Evolutionary conservation across 345 rosid species (phyloP).

Genomic region (Durio zibethinus): DNA sequence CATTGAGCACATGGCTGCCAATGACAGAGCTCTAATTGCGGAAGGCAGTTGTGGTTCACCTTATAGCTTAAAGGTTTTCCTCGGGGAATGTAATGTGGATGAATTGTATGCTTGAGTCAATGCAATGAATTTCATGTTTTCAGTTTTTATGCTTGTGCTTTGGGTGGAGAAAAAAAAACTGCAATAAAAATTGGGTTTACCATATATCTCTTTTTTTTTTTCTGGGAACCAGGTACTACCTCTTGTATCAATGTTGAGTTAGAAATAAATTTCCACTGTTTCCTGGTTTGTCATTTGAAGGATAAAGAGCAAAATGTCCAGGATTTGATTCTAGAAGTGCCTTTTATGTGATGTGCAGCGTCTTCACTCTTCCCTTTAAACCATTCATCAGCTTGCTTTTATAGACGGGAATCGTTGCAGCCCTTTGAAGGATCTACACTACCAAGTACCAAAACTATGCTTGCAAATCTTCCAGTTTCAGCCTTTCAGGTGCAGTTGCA

Average conservation of each 20-base stretch:
- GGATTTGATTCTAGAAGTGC: too few species aligned
- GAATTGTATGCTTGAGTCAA: conserved; percentile 43
- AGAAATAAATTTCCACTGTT: background rate
- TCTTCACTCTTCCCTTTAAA: too few species aligned
- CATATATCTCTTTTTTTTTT: background rate
- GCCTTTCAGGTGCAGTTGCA: background rate
- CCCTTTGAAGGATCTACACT: background rate
- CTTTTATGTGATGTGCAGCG: too few species aligned
- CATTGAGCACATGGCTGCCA: conserved; percentile 91
- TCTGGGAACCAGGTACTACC: background rate
- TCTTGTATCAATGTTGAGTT: background rate
- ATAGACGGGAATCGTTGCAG: background rate
- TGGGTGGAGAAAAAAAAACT: conserved; percentile 13
- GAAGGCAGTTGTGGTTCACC: conserved; percentile 98
- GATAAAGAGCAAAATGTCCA: background rate
- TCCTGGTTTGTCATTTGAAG: background rate
- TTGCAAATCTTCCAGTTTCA: background rate
- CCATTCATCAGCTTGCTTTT: background rate
- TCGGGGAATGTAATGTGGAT: conserved; percentile 83
- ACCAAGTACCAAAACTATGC: background rate
- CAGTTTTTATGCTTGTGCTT: conserved; percentile 14
- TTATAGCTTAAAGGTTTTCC: conserved; percentile 75
- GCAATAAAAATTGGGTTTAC: conserved; percentile 22
- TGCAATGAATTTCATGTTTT: background rate
- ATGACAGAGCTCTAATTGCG: conserved; percentile 82